Conservation (phyloP, 2,329 filamentous ascomycete species). For the Ophiocordyceps camponoti-leonardi region DNA sequence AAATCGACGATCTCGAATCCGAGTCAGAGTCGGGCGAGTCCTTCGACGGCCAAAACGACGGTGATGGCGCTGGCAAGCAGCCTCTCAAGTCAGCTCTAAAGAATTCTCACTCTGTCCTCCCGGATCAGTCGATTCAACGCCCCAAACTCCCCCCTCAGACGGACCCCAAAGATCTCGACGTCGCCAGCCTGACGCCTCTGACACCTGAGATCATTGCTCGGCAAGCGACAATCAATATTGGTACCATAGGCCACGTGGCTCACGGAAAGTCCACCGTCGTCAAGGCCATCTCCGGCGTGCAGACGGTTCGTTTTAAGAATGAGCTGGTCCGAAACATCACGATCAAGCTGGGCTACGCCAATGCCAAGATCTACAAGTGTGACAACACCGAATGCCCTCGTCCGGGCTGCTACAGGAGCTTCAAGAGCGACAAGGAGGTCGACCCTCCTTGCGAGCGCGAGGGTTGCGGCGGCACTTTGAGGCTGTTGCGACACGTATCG, state of each 20-base stretch:
- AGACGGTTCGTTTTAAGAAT: slow-evolving; percentile 99
- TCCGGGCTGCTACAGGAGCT: slow-evolving; percentile 90
- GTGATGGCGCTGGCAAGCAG: slow-evolving; percentile 48
- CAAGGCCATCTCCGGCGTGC: slow-evolving; percentile 96
- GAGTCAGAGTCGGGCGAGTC: slow-evolving; percentile 53
- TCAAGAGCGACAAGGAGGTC: slow-evolving; percentile 97
- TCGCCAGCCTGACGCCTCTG: slow-evolving; percentile 63
- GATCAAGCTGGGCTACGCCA: slow-evolving; percentile 98
- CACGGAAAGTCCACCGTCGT: slow-evolving; percentile 98
- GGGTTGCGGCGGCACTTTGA: slow-evolving; percentile 75
- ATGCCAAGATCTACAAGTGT: slow-evolving; percentile 99
- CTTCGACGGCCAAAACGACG: slow-evolving; percentile 36
- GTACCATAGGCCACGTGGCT: slow-evolving; percentile 95
- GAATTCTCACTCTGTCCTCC: slow-evolving; percentile 41
- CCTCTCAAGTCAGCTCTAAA: slow-evolving; percentile 75
- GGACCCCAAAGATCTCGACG: slow-evolving; percentile 75
- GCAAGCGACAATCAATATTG: slow-evolving; percentile 98
- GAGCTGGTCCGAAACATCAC: slow-evolving; percentile 98
- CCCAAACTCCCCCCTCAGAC: slow-evolving; percentile 66
- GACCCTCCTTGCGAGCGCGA: slow-evolving; percentile 92
- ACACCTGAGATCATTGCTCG: slow-evolving; percentile 94
- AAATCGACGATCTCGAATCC: slow-evolving; percentile 58
- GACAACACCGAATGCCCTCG: slow-evolving; percentile 81
- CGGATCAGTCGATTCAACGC: slow-evolving; percentile 35
- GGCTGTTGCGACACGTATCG: slow-evolving; percentile 82